Evolutionary conservation across 495 filamentous ascomycete species (phyloP).

Genomic region (Aspergillus diversus): DNA sequence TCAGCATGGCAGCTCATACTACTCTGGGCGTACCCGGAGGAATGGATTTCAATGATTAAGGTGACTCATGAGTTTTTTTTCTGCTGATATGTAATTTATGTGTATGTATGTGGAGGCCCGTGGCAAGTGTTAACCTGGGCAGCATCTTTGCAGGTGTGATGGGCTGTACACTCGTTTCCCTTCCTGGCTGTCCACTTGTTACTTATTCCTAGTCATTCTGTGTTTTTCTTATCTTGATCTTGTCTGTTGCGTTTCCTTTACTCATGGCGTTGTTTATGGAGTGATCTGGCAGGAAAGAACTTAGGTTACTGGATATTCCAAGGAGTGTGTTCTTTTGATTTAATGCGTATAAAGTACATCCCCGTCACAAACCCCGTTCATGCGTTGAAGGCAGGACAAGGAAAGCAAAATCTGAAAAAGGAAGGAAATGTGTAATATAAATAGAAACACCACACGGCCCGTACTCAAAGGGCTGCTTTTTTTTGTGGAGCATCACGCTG

Average conservation of each 20-base stretch:
- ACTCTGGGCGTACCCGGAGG: slow-evolving; percentile 49
- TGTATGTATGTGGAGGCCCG: slow-evolving; percentile 24
- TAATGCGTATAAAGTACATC: slow-evolving; percentile 22
- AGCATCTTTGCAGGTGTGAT: neutral
- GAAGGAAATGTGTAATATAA: neutral
- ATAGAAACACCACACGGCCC: neutral
- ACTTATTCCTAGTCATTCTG: slow-evolving; percentile 10
- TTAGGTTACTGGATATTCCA: slow-evolving; percentile 38
- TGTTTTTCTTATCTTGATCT: slow-evolving; percentile 14
- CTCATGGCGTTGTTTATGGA: slow-evolving; percentile 45
- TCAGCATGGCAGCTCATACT: slow-evolving; percentile 62
- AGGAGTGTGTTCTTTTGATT: slow-evolving; percentile 29
- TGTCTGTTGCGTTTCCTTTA: slow-evolving; percentile 31
- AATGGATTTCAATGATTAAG: slow-evolving; percentile 46
- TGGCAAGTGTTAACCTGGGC: slow-evolving; percentile 9
- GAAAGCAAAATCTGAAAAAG: neutral
- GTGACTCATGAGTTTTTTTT: slow-evolving; percentile 10
- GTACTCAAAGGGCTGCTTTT: neutral
- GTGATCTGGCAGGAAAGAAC: slow-evolving; percentile 39
- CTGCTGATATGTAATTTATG: slow-evolving; percentile 24
- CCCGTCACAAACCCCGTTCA: neutral
- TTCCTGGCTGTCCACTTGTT: neutral
- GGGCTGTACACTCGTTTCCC: neutral
- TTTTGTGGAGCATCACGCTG: neutral
- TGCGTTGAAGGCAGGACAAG: neutral